Evolutionary conservation across 2,329 filamentous ascomycete genomes (phyloP).

Genomic region (Fusarium phyllophilum): DNA sequence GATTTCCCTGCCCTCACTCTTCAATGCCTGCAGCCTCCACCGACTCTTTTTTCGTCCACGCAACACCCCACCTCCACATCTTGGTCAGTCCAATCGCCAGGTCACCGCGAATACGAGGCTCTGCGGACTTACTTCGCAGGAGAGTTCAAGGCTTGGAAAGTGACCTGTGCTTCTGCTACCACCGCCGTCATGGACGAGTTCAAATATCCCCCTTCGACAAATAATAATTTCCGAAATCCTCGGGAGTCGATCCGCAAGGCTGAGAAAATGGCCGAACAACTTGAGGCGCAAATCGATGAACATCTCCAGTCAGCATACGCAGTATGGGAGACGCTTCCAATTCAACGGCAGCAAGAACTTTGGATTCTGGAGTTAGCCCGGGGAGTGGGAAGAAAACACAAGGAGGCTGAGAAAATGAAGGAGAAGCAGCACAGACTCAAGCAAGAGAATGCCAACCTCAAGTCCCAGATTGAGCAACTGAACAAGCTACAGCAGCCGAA

Average conservation of each 20-base stretch:
- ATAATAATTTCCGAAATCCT: slow-evolving; percentile 54
- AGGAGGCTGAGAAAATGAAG: slow-evolving; percentile 63
- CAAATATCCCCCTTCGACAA: slow-evolving; percentile 57
- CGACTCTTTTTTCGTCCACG: slow-evolving; percentile 83
- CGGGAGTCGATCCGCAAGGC: slow-evolving; percentile 60
- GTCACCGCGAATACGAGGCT: slow-evolving; percentile 77
- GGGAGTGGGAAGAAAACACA: slow-evolving; percentile 66
- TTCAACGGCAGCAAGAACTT: slow-evolving; percentile 65
- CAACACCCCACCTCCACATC: slow-evolving; percentile 81
- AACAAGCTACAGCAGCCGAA: slow-evolving; percentile 68
- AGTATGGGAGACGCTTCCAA: slow-evolving; percentile 76
- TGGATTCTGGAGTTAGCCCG: slow-evolving; percentile 71
- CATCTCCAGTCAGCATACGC: slow-evolving; percentile 82
- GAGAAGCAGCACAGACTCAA: slow-evolving; percentile 60
- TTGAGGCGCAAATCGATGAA: slow-evolving; percentile 75
- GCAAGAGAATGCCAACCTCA: slow-evolving; percentile 68
- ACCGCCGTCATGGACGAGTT: slow-evolving; percentile 63
- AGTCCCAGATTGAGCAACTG: slow-evolving; percentile 67
- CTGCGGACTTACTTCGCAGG: slow-evolving; percentile 73
- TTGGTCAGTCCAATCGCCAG: slow-evolving; percentile 83
- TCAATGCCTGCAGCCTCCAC: slow-evolving; percentile 81
- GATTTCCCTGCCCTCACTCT: slow-evolving; percentile 88
- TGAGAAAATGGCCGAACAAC: slow-evolving; percentile 63
- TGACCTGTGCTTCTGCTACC: slow-evolving; percentile 61
- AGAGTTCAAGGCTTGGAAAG: slow-evolving; percentile 73